Evolutionary conservation across 1,284 basidiomycete genomes (phyloP).

Genomic region (Leccinum subrobustum): DNA sequence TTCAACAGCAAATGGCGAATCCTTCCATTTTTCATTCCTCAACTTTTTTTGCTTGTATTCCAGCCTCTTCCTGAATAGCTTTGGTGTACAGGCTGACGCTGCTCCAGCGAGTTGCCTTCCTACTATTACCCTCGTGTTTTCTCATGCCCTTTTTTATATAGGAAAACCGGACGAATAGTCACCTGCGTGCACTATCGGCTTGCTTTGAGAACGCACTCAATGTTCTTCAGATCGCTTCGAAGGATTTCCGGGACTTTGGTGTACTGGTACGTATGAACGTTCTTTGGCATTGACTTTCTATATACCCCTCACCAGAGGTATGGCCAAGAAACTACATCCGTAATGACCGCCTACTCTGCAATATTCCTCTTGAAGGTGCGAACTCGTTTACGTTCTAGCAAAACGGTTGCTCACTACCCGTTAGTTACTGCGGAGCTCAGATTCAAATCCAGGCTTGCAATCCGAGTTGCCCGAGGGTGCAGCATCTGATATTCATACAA

Average conservation of each 20-base stretch:
- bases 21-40: constrained; percentile 72
- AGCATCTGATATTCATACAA: constrained; percentile 57
- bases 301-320: constrained; percentile 53
- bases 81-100: constrained; percentile 67
- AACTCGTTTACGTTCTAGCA: constrained; percentile 2
- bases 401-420: constrained; percentile 11
- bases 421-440: constrained; percentile 65
- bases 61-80: constrained; percentile 76
- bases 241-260: constrained; percentile 70
- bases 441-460: constrained; percentile 46
- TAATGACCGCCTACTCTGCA: constrained; percentile 82
- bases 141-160: constrained; percentile 20
- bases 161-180: constrained; percentile 52
- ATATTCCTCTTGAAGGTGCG: constrained; percentile 71
- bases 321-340: constrained; percentile 75
- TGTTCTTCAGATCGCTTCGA: constrained; percentile 64
- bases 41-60: constrained; percentile 74
- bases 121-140: neutral
- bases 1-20: constrained; percentile 55
- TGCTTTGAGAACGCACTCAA: constrained; percentile 73
- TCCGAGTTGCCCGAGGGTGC: constrained; percentile 55
- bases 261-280: constrained; percentile 57
- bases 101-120: constrained; percentile 43
- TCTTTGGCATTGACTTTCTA: neutral
- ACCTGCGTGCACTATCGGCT: constrained; percentile 63